These are phyloP conservation scores for Urostyla sp. DNA, from an alignment of 73 alveolate genomes.

Conservation along the genomic window DNA sequence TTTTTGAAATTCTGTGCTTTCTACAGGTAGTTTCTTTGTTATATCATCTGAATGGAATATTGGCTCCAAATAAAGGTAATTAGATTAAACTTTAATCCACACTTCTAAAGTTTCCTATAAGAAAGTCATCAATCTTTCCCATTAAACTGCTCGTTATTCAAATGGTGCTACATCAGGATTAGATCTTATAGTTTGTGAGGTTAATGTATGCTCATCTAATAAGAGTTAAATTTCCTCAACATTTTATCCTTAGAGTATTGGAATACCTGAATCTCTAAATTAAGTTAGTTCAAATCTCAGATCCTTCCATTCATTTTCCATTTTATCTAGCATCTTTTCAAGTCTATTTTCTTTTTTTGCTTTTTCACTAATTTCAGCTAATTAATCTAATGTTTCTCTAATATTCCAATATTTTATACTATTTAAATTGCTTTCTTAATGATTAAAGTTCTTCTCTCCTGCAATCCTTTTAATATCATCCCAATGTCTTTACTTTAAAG, in stretches of 20 bases:
- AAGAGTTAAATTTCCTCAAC: constrained; percentile 83
- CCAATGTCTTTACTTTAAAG: constrained; percentile 64
- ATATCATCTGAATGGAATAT: constrained; percentile 97
- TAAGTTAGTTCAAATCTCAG: constrained; percentile 76
- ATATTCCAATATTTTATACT: constrained; percentile 63
- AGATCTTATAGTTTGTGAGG: constrained; percentile 91
- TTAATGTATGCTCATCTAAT: constrained; percentile 93
- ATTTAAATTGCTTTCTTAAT: constrained; percentile 31
- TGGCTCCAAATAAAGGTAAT: constrained; percentile 97
- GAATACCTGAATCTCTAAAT: constrained; percentile 80
- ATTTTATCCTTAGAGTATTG: constrained; percentile 80
- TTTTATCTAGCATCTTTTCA: constrained; percentile 80
- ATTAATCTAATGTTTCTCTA: constrained; percentile 55
- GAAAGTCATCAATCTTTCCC: constrained; percentile 96
- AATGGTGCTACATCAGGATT: constrained; percentile 88
- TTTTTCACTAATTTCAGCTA: constrained; percentile 83
- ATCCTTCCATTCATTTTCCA: constrained; percentile 91
- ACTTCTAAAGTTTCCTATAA: constrained; percentile 93
- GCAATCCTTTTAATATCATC: constrained; percentile 66
- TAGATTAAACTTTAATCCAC: constrained; percentile 97
- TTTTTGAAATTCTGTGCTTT: constrained; percentile 92
- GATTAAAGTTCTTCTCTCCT: constrained; percentile 36
- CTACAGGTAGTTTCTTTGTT: constrained; percentile 94
- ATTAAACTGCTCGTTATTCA: constrained; percentile 89
- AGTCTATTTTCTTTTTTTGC: constrained; percentile 88